These are phyloP conservation scores for Saturnispora serradocipensis DNA, from an alignment of 805 yeast species.

Conservation along the genomic window DNA sequence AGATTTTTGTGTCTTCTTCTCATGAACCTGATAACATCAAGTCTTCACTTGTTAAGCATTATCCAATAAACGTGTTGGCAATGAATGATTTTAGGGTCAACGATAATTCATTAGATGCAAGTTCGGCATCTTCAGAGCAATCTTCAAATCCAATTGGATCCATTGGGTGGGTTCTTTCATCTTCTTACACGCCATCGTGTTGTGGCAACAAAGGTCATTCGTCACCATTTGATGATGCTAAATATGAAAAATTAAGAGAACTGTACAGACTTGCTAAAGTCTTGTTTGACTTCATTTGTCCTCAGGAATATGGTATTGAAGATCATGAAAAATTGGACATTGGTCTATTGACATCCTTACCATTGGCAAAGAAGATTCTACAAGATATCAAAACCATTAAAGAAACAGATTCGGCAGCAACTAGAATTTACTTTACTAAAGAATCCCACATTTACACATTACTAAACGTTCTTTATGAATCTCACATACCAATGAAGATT, in stretches of 20 bases:
- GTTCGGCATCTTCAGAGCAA: conserved; percentile 16
- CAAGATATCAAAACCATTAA: conserved; percentile 74
- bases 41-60: conserved; percentile 53
- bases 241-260: conserved; percentile 75
- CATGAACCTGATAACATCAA: conserved; percentile 28
- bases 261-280: conserved; percentile 86
- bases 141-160: conserved; percentile 44
- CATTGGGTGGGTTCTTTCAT: conserved; percentile 57
- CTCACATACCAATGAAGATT: conserved; percentile 90
- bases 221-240: conserved; percentile 67
- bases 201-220: conserved; percentile 11
- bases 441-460: conserved; percentile 95
- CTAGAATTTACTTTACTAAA: conserved; percentile 87
- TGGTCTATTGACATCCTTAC: conserved; percentile 88
- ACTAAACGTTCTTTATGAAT: conserved; percentile 81
- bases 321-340: conserved; percentile 93
- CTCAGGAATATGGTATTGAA: conserved; percentile 96
- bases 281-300: conserved; percentile 92
- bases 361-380: conserved; percentile 81
- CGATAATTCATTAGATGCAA: conserved; percentile 24
- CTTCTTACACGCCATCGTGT: conserved; percentile 22
- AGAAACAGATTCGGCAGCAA: conserved; percentile 69
- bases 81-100: conserved; percentile 68
- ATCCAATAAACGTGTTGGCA: conserved; percentile 66
- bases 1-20: conserved; percentile 59